Evolutionary conservation across 495 filamentous ascomycete genomes (phyloP).

Genomic region (Hapsidospora chrysogenum): DNA sequence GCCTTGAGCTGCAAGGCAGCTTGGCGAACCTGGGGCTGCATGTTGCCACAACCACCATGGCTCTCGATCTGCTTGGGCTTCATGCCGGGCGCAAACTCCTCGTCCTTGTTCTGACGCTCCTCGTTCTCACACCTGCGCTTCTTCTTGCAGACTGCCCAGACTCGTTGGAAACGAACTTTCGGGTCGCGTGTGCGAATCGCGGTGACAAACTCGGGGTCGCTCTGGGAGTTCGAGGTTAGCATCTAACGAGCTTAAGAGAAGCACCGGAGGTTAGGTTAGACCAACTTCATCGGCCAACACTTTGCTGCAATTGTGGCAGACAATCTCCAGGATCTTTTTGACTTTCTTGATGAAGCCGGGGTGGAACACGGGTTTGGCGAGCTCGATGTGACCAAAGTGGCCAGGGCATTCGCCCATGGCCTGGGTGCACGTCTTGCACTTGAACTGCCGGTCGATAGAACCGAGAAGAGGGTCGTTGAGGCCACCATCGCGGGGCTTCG

Average conservation of each 20-base stretch:
- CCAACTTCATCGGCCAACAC: slow-evolving; percentile 90
- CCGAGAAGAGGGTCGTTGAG: slow-evolving; percentile 89
- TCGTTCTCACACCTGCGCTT: slow-evolving; percentile 71
- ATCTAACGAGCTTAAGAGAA: slow-evolving; percentile 30
- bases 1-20: slow-evolving; percentile 67
- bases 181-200: slow-evolving; percentile 75
- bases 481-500: slow-evolving; percentile 71
- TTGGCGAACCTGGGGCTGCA: slow-evolving; percentile 71
- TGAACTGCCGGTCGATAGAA: slow-evolving; percentile 83
- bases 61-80: slow-evolving; percentile 25
- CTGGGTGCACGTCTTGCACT: slow-evolving; percentile 89
- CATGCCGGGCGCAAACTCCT: slow-evolving; percentile 28
- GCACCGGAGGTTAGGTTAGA: slow-evolving; percentile 32
- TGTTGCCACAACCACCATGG: slow-evolving; percentile 89
- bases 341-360: slow-evolving; percentile 92
- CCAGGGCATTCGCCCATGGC: slow-evolving; percentile 89
- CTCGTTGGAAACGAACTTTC: slow-evolving; percentile 78
- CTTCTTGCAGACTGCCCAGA: slow-evolving; percentile 78
- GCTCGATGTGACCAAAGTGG: slow-evolving; percentile 95
- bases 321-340: slow-evolving; percentile 93
- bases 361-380: slow-evolving; percentile 88
- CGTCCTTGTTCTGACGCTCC: slow-evolving; percentile 30
- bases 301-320: slow-evolving; percentile 96
- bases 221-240: slow-evolving; percentile 51
- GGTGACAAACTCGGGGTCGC: slow-evolving; percentile 62